Percentiles rank a stretch among this genome's conserved stretches.
Evolutionary conservation across 257 asterid species (phyloP).

Genomic region (Nicotiana tabacum): DNA sequence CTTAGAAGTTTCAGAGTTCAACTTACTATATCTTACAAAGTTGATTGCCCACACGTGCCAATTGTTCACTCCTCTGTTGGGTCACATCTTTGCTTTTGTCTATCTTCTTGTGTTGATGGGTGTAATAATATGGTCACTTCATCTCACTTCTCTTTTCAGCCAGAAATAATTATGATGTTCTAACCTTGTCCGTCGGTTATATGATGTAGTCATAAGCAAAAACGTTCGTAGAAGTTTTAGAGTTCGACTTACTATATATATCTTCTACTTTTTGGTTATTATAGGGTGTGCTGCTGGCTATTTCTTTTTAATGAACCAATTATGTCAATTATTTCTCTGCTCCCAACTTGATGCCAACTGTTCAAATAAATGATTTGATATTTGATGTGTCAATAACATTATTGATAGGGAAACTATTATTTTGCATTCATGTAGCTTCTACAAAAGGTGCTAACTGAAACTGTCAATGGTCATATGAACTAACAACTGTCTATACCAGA

Average conservation of each 20-base stretch:
- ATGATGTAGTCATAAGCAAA: not conserved
- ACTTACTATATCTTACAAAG: not conserved
- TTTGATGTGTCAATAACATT: not conserved
- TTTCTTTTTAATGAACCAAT: not conserved
- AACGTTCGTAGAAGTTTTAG: not conserved
- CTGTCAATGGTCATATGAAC: not conserved
- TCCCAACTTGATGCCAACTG: not conserved
- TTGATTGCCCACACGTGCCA: not conserved
- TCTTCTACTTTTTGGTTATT: not conserved
- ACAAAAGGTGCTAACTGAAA: not conserved
- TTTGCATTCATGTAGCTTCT: not conserved
- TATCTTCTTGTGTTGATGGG: not conserved
- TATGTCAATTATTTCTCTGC: not conserved
- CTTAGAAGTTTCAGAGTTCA: not conserved
- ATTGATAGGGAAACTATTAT: not conserved
- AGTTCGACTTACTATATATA: not conserved
- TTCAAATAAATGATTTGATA: not conserved
- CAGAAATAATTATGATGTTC: not conserved
- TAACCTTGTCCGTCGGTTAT: not conserved
- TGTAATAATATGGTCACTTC: not conserved
- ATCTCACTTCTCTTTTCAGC: not conserved
- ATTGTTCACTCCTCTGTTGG: constrained; percentile 4
- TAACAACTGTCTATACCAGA: constrained; percentile 32
- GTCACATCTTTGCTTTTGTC: not conserved
- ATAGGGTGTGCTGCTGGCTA: not conserved